A percentile compares a stretch with the other conserved stretches of the same genome.
Conservation (phyloP, 2,329 filamentous ascomycete species). For the Calonectria hawksworthii region DNA sequence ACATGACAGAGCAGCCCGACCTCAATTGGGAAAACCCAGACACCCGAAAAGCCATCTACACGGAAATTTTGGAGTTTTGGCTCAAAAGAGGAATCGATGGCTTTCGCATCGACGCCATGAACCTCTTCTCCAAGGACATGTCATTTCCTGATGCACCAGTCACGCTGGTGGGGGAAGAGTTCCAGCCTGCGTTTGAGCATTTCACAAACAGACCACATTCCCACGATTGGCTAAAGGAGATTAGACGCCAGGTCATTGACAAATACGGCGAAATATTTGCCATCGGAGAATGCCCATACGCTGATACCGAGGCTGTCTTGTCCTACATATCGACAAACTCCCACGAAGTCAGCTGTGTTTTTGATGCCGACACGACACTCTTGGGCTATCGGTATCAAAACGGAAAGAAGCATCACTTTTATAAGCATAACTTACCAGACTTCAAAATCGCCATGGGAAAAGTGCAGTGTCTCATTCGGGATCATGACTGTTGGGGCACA, state of each 20-base stretch:
- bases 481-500: conserved; percentile 68
- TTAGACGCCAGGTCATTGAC: conserved; percentile 65
- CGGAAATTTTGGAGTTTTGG: conserved; percentile 74
- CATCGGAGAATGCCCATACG: conserved; percentile 74
- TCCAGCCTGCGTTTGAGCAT: conserved; percentile 58
- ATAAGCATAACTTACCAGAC: conserved; percentile 2
- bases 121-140: conserved; percentile 73
- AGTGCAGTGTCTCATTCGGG: conserved; percentile 59
- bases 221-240: conserved; percentile 73
- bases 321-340: not conserved
- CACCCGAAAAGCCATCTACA: conserved; percentile 74
- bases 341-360: not conserved
- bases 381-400: conserved; percentile 27
- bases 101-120: conserved; percentile 78
- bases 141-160: conserved; percentile 67
- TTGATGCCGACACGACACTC: conserved; percentile 9
- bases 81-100: conserved; percentile 76
- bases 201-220: conserved; percentile 73
- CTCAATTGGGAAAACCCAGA: conserved; percentile 82
- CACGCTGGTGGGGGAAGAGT: conserved; percentile 53
- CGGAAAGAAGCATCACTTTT: not conserved
- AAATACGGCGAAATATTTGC: conserved; percentile 69
- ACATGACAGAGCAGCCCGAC: conserved; percentile 79
- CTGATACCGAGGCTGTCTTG: conserved; percentile 66
- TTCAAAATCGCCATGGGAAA: conserved; percentile 50